phyloP scores from a whole-genome alignment of 1,284 basidiomycete species.

The Melanopsichium pennsylvanicum region DNA sequence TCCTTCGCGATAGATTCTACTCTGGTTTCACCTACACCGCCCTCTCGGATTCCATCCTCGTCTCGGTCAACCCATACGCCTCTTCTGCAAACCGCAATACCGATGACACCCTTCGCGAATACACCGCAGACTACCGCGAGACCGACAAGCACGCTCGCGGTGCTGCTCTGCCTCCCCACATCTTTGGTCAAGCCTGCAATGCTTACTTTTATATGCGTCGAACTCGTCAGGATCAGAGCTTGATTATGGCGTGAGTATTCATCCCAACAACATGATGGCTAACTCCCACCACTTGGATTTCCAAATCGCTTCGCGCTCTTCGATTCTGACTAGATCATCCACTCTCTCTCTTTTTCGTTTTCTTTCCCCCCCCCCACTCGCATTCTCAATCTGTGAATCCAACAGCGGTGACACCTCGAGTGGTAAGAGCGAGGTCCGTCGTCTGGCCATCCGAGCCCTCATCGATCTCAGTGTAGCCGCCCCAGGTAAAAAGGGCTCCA shows the following conservation, averaged over 20 bases:
- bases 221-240: constrained; percentile 89
- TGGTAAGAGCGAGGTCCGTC: constrained; percentile 89
- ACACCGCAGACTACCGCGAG: constrained; percentile 58
- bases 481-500: constrained; percentile 85
- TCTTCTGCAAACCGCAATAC: constrained; percentile 59
- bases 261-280: too few relatives aligned
- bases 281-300: too few relatives aligned
- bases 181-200: constrained; percentile 87
- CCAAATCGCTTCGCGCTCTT: too few relatives aligned
- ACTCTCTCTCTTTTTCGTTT: neutral
- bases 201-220: constrained; percentile 96
- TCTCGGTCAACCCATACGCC: constrained; percentile 62
- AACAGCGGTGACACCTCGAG: constrained; percentile 86
- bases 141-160: constrained; percentile 44
- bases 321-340: too few relatives aligned
- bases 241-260: constrained; percentile 67
- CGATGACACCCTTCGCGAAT: constrained; percentile 60
- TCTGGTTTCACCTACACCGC: constrained; percentile 56
- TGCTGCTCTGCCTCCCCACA: constrained; percentile 74
- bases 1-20: constrained; percentile 59
- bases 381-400: too few relatives aligned
- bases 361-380: neutral
- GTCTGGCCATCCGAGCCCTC: constrained; percentile 87
- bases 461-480: constrained; percentile 85
- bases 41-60: constrained; percentile 59